A percentile compares a stretch with the other conserved stretches of the same genome.
Evolutionary conservation across 176 grass and related monocot genomes (phyloP).

Genomic region (Chrysopogon serrulatus): DNA sequence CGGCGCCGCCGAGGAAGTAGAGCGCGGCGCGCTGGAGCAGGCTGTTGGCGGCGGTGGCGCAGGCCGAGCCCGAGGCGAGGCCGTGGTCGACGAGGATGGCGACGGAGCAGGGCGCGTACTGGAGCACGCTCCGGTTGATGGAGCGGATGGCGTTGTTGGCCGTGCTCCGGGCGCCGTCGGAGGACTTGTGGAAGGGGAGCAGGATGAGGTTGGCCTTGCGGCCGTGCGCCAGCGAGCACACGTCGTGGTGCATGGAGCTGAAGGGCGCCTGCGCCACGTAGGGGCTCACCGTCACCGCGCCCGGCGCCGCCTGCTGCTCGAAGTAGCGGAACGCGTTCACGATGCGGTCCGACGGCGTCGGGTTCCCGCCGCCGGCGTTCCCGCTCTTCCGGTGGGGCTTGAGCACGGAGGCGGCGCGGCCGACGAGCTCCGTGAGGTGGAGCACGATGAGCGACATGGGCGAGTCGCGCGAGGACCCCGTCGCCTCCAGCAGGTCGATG

Average conservation of each 20-base stretch:
- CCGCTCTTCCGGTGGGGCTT: conserved; percentile 40
- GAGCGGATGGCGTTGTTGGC: conserved; percentile 45
- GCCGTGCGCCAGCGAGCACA: conserved; percentile 66
- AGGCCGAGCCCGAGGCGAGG: conserved; percentile 47
- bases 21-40: conserved; percentile 46
- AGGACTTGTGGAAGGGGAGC: conserved; percentile 73
- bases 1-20: conserved; percentile 67
- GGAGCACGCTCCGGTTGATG: conserved; percentile 54
- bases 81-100: conserved; percentile 73
- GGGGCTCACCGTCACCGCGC: conserved; percentile 44
- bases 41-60: conserved; percentile 47
- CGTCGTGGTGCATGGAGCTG: conserved; percentile 67
- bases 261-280: conserved; percentile 54
- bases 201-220: conserved; percentile 66
- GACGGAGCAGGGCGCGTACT: conserved; percentile 73
- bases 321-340: conserved; percentile 65
- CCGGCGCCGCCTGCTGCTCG: conserved; percentile 41
- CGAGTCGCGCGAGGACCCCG: not conserved
- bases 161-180: conserved; percentile 35
- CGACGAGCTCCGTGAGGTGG: conserved; percentile 67
- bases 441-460: conserved; percentile 59
- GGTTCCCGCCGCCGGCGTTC: not conserved
- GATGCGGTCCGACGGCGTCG: conserved; percentile 50
- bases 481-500: conserved; percentile 53
- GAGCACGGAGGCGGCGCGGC: conserved; percentile 43